phyloP scores from a whole-genome alignment of 176 grass and related monocot species.

The Carex cristatella region DNA sequence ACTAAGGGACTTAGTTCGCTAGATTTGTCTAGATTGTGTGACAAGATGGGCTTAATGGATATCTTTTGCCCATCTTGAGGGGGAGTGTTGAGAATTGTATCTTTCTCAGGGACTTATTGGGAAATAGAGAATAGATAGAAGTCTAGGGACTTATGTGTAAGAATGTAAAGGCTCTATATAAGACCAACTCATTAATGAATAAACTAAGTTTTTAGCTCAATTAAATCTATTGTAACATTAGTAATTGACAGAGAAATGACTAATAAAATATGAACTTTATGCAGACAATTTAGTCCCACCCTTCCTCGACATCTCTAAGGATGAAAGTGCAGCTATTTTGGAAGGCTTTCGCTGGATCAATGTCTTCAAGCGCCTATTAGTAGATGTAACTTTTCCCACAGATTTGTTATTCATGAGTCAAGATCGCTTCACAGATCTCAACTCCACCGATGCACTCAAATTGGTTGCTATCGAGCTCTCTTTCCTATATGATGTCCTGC shows the following conservation, averaged over 20 bases:
- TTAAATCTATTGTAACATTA: not conserved
- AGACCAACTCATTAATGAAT: no score
- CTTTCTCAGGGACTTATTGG: no score
- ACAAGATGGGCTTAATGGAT: no score
- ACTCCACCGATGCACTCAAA: not conserved
- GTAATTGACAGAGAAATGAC: no score
- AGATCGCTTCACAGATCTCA: not conserved
- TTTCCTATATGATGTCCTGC: slow-evolving; percentile 29
- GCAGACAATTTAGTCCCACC: not conserved
- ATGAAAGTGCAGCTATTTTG: slow-evolving; percentile 2
- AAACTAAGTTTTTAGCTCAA: not conserved
- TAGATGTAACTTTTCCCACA: slow-evolving; percentile 51
- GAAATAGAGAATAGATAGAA: no score
- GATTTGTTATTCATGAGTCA: slow-evolving; percentile 15
- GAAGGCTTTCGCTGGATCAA: slow-evolving; percentile 30
- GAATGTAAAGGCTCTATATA: no score
- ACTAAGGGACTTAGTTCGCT: no score
- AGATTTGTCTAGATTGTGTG: no score
- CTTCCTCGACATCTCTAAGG: not conserved
- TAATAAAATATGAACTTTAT: not conserved
- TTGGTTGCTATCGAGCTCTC: slow-evolving; percentile 46
- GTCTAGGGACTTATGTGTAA: no score
- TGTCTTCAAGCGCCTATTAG: slow-evolving; percentile 41
- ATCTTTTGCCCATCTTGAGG: no score
- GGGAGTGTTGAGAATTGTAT: no score